Evolutionary conservation across 1,284 basidiomycete species (phyloP).

Genomic region (Pseudozyma sp.): DNA sequence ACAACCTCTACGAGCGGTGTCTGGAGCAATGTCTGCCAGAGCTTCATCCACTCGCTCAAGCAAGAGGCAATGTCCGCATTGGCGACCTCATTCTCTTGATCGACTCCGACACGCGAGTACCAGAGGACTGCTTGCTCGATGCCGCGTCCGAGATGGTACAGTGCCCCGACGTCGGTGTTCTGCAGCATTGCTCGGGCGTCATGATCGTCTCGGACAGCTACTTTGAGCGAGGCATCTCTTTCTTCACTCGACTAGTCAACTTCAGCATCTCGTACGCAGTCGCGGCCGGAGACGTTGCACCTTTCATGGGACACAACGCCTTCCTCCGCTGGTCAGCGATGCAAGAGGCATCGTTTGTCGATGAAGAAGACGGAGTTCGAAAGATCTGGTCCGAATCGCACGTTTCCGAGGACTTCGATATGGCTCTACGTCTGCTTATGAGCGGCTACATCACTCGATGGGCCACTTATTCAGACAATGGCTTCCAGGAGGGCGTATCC

Average conservation of each 20-base stretch:
- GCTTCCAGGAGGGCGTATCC: conserved; percentile 88
- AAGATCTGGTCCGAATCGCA: conserved; percentile 85
- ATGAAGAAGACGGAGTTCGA: conserved; percentile 75
- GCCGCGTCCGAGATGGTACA: conserved; percentile 82
- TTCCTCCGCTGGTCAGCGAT: conserved; percentile 86
- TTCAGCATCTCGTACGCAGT: conserved; percentile 70
- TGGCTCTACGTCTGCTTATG: conserved; percentile 72
- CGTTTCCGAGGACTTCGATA: conserved; percentile 85
- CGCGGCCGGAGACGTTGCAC: conserved; percentile 70
- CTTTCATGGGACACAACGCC: conserved; percentile 88
- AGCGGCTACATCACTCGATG: conserved; percentile 79
- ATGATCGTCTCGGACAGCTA: conserved; percentile 88
- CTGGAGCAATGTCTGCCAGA: conserved; percentile 70
- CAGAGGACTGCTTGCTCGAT: conserved; percentile 85
- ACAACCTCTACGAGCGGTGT: conserved; percentile 39
- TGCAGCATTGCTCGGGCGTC: conserved; percentile 82
- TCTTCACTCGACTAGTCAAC: conserved; percentile 72
- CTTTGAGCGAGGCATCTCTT: conserved; percentile 86
- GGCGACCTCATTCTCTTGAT: conserved; percentile 59
- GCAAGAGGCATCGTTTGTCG: conserved; percentile 81
- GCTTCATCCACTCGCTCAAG: conserved; percentile 68
- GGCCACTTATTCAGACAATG: conserved; percentile 83
- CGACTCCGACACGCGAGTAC: conserved; percentile 86
- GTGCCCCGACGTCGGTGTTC: conserved; percentile 81
- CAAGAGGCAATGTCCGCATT: conserved; percentile 51